A percentile compares a stretch with the other conserved stretches of the same genome.
Conservation (phyloP, 495 filamentous ascomycete species). For the Podospora bellae-mahoneyi region DNA sequence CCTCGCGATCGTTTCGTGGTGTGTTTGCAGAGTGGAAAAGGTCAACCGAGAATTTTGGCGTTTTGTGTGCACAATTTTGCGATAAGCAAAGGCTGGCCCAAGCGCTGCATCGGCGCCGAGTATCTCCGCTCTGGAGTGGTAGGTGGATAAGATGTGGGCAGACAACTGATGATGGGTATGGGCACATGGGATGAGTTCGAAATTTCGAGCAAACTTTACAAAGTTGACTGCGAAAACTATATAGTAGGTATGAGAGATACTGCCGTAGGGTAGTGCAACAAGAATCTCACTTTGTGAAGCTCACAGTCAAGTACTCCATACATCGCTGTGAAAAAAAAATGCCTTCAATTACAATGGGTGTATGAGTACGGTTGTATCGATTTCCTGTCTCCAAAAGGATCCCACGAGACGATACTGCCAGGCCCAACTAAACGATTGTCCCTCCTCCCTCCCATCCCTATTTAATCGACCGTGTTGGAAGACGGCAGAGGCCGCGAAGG, state of each 20-base stretch:
- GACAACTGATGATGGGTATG: no score
- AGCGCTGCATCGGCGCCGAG: slow-evolving; percentile 2
- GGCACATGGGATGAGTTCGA: no score
- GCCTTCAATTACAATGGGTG: slow-evolving; percentile 7
- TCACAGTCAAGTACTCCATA: not conserved
- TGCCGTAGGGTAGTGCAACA: not conserved
- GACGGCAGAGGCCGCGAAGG: slow-evolving; percentile 18
- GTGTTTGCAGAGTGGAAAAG: slow-evolving; percentile 7
- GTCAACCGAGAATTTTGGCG: not conserved
- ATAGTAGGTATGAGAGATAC: no score
- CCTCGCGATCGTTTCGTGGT: not conserved
- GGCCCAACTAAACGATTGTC: slow-evolving; percentile 10
- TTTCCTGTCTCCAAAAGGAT: not conserved
- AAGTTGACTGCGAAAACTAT: no score
- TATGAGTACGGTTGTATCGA: not conserved
- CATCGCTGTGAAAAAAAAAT: slow-evolving; percentile 7
- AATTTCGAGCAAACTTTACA: no score
- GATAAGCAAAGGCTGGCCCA: slow-evolving; percentile 11
- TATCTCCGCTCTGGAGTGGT: not conserved
- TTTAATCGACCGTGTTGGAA: slow-evolving; percentile 10
- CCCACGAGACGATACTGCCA: not conserved
- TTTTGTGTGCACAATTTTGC: slow-evolving; percentile 19
- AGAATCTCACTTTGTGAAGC: not conserved
- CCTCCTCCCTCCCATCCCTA: slow-evolving; percentile 5
- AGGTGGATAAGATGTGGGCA: not conserved